A percentile compares a stretch with the other conserved stretches of the same genome.
Conservation (phyloP, 2,329 filamentous ascomycete genomes). For the Elsinoe perseae region DNA sequence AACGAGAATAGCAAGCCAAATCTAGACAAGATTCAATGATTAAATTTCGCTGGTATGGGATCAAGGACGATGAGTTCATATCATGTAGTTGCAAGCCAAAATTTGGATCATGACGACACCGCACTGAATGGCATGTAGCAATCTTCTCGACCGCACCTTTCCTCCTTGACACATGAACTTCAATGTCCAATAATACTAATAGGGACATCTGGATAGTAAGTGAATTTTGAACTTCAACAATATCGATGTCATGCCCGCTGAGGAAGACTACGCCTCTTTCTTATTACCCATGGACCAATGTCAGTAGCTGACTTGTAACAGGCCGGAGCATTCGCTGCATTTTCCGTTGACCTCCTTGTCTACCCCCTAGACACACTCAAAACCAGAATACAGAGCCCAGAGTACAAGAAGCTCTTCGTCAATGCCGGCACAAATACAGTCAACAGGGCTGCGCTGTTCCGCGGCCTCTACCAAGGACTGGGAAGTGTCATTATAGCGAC, state of each 20-base stretch:
- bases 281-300: neutral
- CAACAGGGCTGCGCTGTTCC: slow-evolving; percentile 51
- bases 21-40: no score
- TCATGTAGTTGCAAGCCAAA: neutral
- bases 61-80: neutral
- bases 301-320: slow-evolving; percentile 30
- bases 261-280: neutral
- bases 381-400: slow-evolving; percentile 71
- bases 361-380: slow-evolving; percentile 89
- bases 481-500: slow-evolving; percentile 80
- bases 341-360: slow-evolving; percentile 75
- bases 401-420: slow-evolving; percentile 61
- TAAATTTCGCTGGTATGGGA: neutral
- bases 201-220: slow-evolving; percentile 52
- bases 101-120: neutral
- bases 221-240: slow-evolving; percentile 16
- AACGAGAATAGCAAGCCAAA: no score
- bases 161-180: neutral
- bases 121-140: neutral
- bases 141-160: neutral
- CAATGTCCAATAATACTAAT: slow-evolving; percentile 45
- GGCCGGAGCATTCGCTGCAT: slow-evolving; percentile 79
- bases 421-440: slow-evolving; percentile 49
- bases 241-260: neutral
- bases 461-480: slow-evolving; percentile 78